Evolutionary conservation across 345 rosid genomes (phyloP), one percentile per base, ranked within the genome.

Genomic region (Eucalyptus sp.): DNA sequence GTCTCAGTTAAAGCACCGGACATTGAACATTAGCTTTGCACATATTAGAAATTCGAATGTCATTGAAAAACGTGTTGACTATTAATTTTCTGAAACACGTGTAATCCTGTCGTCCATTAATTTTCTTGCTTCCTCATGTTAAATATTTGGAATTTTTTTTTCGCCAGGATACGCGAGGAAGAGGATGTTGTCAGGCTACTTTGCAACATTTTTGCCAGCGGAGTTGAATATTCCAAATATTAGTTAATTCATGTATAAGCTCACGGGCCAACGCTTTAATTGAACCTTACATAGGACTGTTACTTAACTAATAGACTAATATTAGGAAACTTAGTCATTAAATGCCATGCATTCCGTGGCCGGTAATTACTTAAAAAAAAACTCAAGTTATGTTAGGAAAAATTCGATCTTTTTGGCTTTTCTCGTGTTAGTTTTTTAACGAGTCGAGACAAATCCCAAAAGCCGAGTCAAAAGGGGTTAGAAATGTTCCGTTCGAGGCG

Each of bases 61-160:
- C 80, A 68, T 17, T 4, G 10, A 68, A 33, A 33, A 17, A 31
- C 22, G 43, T 8, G 43, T 14, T 7, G 16, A 66, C 20, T 15
- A 41, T 41, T 41, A 41, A 41, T 41, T 41, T 41, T 41, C 66
- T 16, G 10, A 66, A 16, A 31, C 37, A 31, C 20, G 10, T 2
- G 24, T 2, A 4, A 16, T n/a, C 11, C 8, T 15, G 1, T n/a
- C 41, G 17, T 7, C 41, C 18, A 6, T 15, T 7, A 5, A 15
- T 66, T 4, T 66, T 66, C 79, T 33, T 66, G 11, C 79, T 8
- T 9, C 11, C 44, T 33, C 80, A 17, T 68, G 79, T 31, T 31
- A 8, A 18, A 5, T 31, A 18, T 5, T 13, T 20, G 10, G 20
- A 13, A 29, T 2, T 4, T 12, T 29, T 13, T 29, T 29, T 62